Evolutionary conservation across 352 stramenopile genomes (phyloP), one percentile per base, ranked within the genome.

Genomic region (Phytophthora sp.): DNA sequence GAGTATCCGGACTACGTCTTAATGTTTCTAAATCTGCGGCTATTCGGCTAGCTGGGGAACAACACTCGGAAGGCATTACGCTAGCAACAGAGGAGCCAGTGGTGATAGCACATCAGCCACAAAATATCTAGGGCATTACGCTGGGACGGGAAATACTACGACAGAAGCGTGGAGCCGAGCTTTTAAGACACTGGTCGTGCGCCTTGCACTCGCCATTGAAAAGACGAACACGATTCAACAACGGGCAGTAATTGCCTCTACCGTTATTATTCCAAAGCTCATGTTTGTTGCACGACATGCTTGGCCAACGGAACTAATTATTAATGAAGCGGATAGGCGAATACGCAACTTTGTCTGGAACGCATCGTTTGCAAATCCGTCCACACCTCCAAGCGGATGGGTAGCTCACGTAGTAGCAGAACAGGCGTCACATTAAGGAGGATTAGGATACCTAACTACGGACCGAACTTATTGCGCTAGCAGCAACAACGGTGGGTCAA

Each of bases 1-100:
- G 0, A 3, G 31, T 62, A 0, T 54, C 54, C 1, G 54, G 54
- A 9, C 31, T 62, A 1, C 20, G 8, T 9, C 24, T 62, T 0
- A 62, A 62, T 5, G 4, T 62, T 1, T 10, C 12, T 1, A 62
- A 62, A 21, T 62, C 41, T 3, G 24, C 34, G 13, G 54, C 42
- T 0, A 38, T 62, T 12, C 0, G 10, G 4, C 24, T 62, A 30
- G 54, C 20, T 1, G 34, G 15, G 9, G 18, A 9, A 49, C 50
- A 17, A 38, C 31, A 38, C 17, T 38, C 15, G 31, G 31, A 38
- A 38, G 11, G 15, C 11, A 38, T 38, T n/a, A 35, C 3, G 21
- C 9, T 4, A 15, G 34, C 10, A 28, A 27, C 28, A 17, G 34
- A 37, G 23, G 7, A 44, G 20, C 30, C 21, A n/a, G 11, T 20